Evolutionary conservation across 805 yeast species (phyloP).

Genomic region (Hanseniaspora valbyensis): DNA sequence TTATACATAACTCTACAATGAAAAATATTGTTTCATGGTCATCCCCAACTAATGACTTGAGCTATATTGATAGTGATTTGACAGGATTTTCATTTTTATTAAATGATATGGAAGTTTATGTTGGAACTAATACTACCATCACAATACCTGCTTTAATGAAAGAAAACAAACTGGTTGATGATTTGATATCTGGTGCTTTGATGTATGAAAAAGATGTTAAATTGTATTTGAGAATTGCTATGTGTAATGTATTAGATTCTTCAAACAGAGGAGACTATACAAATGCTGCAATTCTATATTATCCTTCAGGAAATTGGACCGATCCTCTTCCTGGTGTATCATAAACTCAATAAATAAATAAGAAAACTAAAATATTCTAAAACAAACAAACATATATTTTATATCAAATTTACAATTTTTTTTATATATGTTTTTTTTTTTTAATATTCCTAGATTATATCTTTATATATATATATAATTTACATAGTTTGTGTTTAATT

Average conservation of each 20-base stretch:
- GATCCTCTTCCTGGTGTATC: conserved; percentile 46
- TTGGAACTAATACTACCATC: conserved; percentile 42
- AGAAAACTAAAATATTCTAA: background rate
- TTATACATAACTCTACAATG: conserved; percentile 22
- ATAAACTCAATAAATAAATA: conserved; percentile 8
- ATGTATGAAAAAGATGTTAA: conserved; percentile 23
- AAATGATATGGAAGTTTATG: conserved; percentile 68
- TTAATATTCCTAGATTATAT: too few species aligned
- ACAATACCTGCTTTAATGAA: conserved; percentile 32
- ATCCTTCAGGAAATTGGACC: conserved; percentile 50
- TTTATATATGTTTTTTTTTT: too few species aligned
- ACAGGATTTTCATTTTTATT: conserved; percentile 51
- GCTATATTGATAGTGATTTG: conserved; percentile 18
- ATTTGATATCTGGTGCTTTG: conserved; percentile 29
- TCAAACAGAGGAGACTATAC: conserved; percentile 51
- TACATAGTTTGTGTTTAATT: too few species aligned
- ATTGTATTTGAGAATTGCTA: conserved; percentile 49
- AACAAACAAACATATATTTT: too few species aligned
- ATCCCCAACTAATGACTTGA: conserved; percentile 21
- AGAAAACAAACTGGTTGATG: conserved; percentile 25
- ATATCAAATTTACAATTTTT: too few species aligned
- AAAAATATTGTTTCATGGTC: conserved; percentile 27
- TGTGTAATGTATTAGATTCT: conserved; percentile 33
- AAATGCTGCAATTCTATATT: conserved; percentile 45
- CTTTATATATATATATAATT: too few species aligned